Evolutionary conservation across 371 early-diverging fungal species (phyloP).

Genomic region (Mucor indicus): DNA sequence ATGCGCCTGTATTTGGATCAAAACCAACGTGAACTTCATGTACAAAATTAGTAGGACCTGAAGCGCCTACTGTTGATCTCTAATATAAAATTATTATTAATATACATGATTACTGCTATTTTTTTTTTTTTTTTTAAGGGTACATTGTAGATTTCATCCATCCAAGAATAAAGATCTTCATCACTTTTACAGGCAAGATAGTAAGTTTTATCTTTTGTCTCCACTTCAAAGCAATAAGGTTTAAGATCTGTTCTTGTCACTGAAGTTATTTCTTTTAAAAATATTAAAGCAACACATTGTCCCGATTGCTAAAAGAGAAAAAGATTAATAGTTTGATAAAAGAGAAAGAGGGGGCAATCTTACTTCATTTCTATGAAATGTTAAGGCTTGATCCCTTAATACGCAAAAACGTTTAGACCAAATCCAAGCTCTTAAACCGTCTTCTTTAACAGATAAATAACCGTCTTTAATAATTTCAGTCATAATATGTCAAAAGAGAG

Average conservation of each 20-base stretch:
- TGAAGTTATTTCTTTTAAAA: slow-evolving; percentile 85
- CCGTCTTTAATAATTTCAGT: slow-evolving; percentile 77
- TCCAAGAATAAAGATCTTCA: slow-evolving; percentile 97
- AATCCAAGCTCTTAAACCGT: slow-evolving; percentile 82
- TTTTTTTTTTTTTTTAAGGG: not conserved
- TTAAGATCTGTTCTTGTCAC: slow-evolving; percentile 86
- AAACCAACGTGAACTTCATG: slow-evolving; percentile 97
- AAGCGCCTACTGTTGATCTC: slow-evolving; percentile 69
- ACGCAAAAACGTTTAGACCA: slow-evolving; percentile 94
- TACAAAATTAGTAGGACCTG: slow-evolving; percentile 92
- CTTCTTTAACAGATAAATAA: slow-evolving; percentile 85
- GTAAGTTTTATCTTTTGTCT: slow-evolving; percentile 85
- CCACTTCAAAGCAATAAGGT: slow-evolving; percentile 89
- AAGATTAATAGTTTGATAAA: not conserved
- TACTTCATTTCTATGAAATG: slow-evolving; percentile 93
- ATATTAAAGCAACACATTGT: slow-evolving; percentile 72
- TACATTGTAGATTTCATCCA: slow-evolving; percentile 92
- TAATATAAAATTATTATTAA: not conserved
- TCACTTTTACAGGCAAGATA: slow-evolving; percentile 91
- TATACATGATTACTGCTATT: not conserved
- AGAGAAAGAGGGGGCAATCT: not conserved
- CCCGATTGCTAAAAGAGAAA: slow-evolving; percentile 36
- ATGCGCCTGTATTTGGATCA: slow-evolving; percentile 89
- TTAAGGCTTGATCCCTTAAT: slow-evolving; percentile 85
- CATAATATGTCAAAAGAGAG: slow-evolving; percentile 25